Base-by-base conservation (phyloP, 108 stramenopile genomes). In the Parietichytrium sp. region DNA sequence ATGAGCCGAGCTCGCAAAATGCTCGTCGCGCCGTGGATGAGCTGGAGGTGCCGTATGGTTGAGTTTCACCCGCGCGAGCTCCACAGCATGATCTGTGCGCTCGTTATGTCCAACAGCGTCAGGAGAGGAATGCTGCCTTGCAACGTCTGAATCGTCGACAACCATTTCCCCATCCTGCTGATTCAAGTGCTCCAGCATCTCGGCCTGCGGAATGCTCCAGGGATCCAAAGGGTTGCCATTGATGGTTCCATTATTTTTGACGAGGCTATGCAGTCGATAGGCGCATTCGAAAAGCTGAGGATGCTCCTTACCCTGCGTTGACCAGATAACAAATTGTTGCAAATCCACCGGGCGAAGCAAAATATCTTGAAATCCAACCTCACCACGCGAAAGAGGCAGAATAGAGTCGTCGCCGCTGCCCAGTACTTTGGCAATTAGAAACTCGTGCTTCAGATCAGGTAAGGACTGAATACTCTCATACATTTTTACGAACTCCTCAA, bases 221-320 rank as follows among this genome's bases (percentile, higher is more conserved):
- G 61, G 61, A 1, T 10, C n/a, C 33, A n/a, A 33, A n/a, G 61
- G 61, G 20, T 72, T 23, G 61, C 61, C 45, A 36, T 18, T 45
- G 42, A 72, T 72, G 10, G 23, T 16, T 6, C 61, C n/a, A 20
- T 72, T 42, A 7, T 42, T n/a, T 38, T 72, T 42, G 2, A 72
- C n/a, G n/a, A n/a, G 45, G 61, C 45, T 33, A 72, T 72, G 25
- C 23, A 72, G 36, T 16, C 61, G 61, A 25, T 72, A 72, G 61
- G 61, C 61, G 1, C 61, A 72, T 38, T 72, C 61, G 10, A 72
- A 10, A 27, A 72, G 20, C 3, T 33, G 10, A 23, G 61, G 61
- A 10, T 25, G 38, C 2, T 72, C 61, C 42, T 72, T 42, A 1
- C 25, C 20, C 23, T 72, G 36, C 12, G 61, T 72, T 33, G 61